Base-by-base conservation (phyloP, 805 yeast species). In the Candida krabiensis region DNA sequence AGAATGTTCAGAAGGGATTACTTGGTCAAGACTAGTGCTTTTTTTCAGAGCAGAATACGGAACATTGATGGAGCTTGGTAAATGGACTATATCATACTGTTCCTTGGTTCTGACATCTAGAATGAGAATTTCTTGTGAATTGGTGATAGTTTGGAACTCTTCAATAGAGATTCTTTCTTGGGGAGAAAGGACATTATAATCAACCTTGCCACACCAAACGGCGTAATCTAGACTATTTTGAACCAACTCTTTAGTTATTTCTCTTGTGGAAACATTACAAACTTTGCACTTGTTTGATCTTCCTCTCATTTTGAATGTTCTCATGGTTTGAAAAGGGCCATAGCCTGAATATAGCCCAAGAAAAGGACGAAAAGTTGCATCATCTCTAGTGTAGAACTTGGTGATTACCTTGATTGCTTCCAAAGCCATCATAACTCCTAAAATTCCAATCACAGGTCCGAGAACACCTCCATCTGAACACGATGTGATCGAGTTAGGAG, bases 381-480 rank as follows among this genome's bases (percentile, higher is more conserved):
- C 71, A 0, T 71, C 73, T 1, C 27, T 23, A 0, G 67, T 61
- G 50, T 86, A 85, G 25, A 63, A 66, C 0, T 73, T 80, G 2
- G 83, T 69, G 2, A 87, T 53, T 6, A 91, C 68, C 56, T 91
- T 90, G 18, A 95, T 71, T 0, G 95, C 72, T 53, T 93, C 99
- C 15, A 84, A 63, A 0, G 96, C 95, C 85, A 93, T 91, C 70
- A 86, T 71, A 0, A 80, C 70, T 8, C 99, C 99, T 56, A 91
- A 78, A 1, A 88, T 52, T 0, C 99, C 99, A 38, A 93, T 95
- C n/a, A 90, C 93, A 0, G 98, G 96, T 0, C 99, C 99, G 18
- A 93, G 61, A 0, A 91, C 95, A 4, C 97, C 97, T 3, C 96
- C 95, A 61, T 89, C 98, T 11, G 86, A 77, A 53, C 99, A 93